A percentile compares a stretch with the other conserved stretches of the same genome.
Evolutionary conservation across 2,329 filamentous ascomycete genomes (phyloP).

Genomic region (Aspergillus hiratsukae): DNA sequence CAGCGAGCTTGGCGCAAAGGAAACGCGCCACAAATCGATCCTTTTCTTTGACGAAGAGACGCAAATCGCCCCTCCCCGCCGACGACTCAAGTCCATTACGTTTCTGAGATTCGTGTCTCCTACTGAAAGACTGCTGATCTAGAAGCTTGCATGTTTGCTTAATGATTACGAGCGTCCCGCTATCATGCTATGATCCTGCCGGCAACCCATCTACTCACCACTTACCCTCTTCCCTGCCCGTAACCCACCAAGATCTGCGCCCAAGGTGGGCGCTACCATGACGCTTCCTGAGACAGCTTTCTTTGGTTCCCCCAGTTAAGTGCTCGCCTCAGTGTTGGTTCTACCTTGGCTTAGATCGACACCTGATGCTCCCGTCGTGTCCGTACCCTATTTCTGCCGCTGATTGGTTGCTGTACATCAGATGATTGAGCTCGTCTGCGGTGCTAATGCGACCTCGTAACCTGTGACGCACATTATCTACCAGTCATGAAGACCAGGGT

Average conservation of each 20-base stretch:
- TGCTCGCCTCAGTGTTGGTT: conserved; percentile 8
- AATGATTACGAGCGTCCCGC: neutral
- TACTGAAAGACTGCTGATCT: neutral
- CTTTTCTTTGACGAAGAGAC: conserved; percentile 3
- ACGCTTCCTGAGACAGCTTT: neutral
- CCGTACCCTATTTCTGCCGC: conserved; percentile 1
- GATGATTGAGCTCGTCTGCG: conserved; percentile 19
- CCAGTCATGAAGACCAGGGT: conserved; percentile 5
- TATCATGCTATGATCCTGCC: neutral
- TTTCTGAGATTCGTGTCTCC: neutral
- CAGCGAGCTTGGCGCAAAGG: conserved; percentile 9
- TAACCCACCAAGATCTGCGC: neutral
- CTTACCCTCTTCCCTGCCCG: neutral
- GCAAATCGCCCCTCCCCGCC: conserved; percentile 4
- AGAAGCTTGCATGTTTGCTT: neutral
- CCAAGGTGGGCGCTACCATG: neutral
- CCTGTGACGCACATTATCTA: conserved; percentile 1
- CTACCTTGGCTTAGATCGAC: conserved; percentile 5
- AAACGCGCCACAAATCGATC: conserved; percentile 6
- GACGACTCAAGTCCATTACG: neutral
- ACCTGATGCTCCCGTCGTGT: conserved; percentile 1
- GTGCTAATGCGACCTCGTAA: conserved; percentile 20
- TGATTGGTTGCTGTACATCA: conserved; percentile 13
- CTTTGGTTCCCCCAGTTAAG: neutral
- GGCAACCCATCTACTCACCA: neutral